Evolutionary conservation across 1,284 basidiomycete species (phyloP).

Genomic region (Ustilago tritici): DNA sequence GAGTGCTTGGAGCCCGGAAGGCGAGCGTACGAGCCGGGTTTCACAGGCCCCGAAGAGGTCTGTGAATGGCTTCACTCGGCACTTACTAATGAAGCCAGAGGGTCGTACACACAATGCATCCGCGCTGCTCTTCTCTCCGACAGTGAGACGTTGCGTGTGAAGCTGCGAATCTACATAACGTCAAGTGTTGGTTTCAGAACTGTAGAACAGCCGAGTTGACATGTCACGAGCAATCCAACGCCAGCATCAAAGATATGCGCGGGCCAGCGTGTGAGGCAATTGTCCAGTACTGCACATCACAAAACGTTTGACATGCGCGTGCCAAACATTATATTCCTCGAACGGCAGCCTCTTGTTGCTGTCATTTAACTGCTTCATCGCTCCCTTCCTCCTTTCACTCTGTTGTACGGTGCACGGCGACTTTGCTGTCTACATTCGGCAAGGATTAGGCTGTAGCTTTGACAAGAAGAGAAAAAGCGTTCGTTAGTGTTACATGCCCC

Average conservation of each 20-base stretch:
- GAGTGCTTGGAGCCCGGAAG: no score
- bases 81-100: neutral
- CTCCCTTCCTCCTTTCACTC: neutral
- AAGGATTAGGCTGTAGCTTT: neutral
- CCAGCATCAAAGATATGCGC: constrained; percentile 8
- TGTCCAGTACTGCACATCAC: constrained; percentile 23
- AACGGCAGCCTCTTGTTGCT: constrained; percentile 9
- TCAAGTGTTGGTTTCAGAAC: neutral
- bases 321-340: constrained; percentile 1
- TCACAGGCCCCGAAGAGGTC: no score
- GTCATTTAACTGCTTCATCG: constrained; percentile 4
- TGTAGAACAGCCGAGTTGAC: constrained; percentile 18
- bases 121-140: neutral
- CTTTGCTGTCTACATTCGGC: neutral
- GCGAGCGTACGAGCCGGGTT: no score
- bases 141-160: neutral
- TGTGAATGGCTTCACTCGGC: neutral
- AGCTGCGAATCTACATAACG: neutral
- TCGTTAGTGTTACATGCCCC: no score
- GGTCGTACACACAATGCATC: neutral
- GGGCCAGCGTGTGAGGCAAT: neutral
- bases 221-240: constrained; percentile 24
- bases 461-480: no score
- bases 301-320: constrained; percentile 1
- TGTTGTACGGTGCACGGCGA: neutral